These are phyloP conservation scores for Prunella vulgaris DNA, from an alignment of 257 asterid genomes.

Conservation along the genomic window DNA sequence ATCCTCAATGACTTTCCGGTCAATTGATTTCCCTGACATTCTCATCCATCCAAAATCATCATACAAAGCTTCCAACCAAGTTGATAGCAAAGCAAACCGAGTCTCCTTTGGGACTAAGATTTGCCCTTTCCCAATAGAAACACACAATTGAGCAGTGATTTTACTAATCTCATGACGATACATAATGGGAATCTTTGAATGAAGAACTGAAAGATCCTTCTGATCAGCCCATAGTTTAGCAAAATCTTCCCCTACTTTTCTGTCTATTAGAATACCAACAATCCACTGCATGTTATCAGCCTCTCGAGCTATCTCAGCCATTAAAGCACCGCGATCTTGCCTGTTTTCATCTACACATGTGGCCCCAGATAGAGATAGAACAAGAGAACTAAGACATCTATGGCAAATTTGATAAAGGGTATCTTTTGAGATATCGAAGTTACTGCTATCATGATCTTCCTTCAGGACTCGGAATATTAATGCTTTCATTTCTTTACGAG, in stretches of 20 bases:
- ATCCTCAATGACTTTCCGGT: conserved; percentile 71
- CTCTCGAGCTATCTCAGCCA: conserved; percentile 78
- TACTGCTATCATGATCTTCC: conserved; percentile 35
- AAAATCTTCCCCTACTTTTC: conserved; percentile 77
- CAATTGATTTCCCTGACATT: conserved; percentile 58
- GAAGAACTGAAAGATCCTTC: conserved; percentile 75
- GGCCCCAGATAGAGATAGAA: conserved; percentile 67
- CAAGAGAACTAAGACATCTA: conserved; percentile 67
- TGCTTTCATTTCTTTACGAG: conserved; percentile 73
- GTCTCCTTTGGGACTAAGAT: conserved; percentile 65
- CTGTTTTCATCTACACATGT: conserved; percentile 47
- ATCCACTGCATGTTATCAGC: conserved; percentile 94
- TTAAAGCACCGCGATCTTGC: conserved; percentile 66
- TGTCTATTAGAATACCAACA: conserved; percentile 56
- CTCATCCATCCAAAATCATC: conserved; percentile 93
- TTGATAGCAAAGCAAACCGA: conserved; percentile 49
- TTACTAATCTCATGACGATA: conserved; percentile 81
- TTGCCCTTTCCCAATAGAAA: conserved; percentile 78
- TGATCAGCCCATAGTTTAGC: conserved; percentile 86
- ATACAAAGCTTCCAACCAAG: conserved; percentile 89
- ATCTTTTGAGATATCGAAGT: conserved; percentile 53
- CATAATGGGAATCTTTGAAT: conserved; percentile 75
- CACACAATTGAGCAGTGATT: conserved; percentile 79
- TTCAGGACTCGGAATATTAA: conserved; percentile 51
- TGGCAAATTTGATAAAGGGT: conserved; percentile 70